phyloP scores from a whole-genome alignment of 75 land plant genomes.

The Larix kaempferi region DNA sequence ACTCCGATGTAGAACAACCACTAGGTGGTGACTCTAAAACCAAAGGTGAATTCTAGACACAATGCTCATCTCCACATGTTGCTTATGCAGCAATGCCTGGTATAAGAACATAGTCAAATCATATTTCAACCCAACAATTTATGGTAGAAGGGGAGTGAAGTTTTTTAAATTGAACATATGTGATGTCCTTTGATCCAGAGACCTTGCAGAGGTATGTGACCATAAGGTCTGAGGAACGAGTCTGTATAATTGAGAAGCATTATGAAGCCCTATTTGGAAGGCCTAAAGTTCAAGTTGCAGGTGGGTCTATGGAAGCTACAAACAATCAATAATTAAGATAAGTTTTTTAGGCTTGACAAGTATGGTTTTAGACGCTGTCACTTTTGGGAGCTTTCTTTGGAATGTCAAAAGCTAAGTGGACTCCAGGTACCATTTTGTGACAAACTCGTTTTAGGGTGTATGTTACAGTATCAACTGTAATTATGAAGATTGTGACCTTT shows the following conservation, averaged over 20 bases:
- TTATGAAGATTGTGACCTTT: background rate
- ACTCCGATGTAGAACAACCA: conserved; percentile 1
- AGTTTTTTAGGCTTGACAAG: conserved; percentile 44
- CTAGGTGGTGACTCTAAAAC: conserved; percentile 1
- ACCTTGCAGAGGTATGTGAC: conserved; percentile 45
- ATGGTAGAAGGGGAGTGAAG: conserved; percentile 1
- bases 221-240: conserved; percentile 41
- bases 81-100: background rate
- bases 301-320: conserved; percentile 24
- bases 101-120: background rate
- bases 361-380: conserved; percentile 52
- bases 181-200: conserved; percentile 38
- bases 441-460: background rate
- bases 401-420: conserved; percentile 61
- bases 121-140: background rate
- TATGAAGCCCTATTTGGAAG: conserved; percentile 57
- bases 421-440: conserved; percentile 38
- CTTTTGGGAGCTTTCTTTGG: conserved; percentile 64
- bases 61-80: background rate
- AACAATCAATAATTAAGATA: conserved; percentile 37
- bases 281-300: conserved; percentile 26
- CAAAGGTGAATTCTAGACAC: background rate
- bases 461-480: background rate
- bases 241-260: conserved; percentile 46
- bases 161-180: conserved; percentile 25